Evolutionary conservation across 2,329 filamentous ascomycete species (phyloP).

Genomic region (Colletotrichum lindemuthianum): DNA sequence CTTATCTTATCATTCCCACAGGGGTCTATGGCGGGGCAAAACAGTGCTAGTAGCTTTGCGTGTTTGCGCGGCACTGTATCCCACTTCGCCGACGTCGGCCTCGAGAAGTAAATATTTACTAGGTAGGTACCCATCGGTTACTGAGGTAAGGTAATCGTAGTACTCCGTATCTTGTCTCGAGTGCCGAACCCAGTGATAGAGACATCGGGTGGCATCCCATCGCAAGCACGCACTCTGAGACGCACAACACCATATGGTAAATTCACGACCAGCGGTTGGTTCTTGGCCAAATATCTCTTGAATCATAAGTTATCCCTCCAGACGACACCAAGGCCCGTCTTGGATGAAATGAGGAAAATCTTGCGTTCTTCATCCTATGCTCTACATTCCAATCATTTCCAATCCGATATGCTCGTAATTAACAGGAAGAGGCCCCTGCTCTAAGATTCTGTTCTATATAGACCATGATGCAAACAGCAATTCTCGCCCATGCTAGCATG

Average conservation of each 20-base stretch:
- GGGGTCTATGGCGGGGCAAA: slow-evolving; percentile 13
- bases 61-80: slow-evolving; percentile 11
- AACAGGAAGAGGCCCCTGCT: neutral
- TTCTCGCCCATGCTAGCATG: slow-evolving; percentile 10
- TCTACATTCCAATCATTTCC: slow-evolving; percentile 7
- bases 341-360: neutral
- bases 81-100: slow-evolving; percentile 29
- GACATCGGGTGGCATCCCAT: neutral
- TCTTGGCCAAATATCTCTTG: too few species aligned
- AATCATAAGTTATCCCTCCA: too few species aligned
- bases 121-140: slow-evolving; percentile 11
- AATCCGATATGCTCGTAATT: slow-evolving; percentile 13
- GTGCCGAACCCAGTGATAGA: neutral
- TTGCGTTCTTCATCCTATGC: slow-evolving; percentile 13
- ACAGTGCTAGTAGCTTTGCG: slow-evolving; percentile 2
- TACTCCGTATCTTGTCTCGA: neutral
- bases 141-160: neutral
- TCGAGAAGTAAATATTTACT: slow-evolving; percentile 25
- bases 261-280: too few species aligned
- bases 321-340: too few species aligned
- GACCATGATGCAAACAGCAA: slow-evolving; percentile 15
- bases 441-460: slow-evolving; percentile 1
- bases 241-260: too few species aligned
- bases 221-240: neutral
- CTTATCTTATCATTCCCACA: slow-evolving; percentile 30